Evolutionary conservation across 2,329 filamentous ascomycete genomes (phyloP).

Genomic region (Chaetomium strumarium): DNA sequence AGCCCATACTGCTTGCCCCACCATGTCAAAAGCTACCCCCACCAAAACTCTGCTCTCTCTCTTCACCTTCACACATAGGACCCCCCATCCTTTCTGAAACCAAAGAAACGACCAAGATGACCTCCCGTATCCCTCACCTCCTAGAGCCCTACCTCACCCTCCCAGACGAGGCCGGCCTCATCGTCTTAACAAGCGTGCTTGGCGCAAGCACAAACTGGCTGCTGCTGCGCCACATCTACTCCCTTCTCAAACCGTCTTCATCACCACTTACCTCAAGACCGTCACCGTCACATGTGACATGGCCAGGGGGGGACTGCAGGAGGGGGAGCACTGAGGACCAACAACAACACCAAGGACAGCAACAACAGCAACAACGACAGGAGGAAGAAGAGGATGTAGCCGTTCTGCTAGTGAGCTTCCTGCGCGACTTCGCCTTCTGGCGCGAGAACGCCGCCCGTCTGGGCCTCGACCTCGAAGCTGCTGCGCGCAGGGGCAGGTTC

Average conservation of each 20-base stretch:
- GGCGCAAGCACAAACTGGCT: constrained; percentile 63
- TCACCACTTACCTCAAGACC: background rate
- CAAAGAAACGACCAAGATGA: background rate
- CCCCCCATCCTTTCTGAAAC: background rate
- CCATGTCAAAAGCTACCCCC: background rate
- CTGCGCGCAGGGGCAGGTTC: constrained; percentile 55
- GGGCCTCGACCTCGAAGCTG: constrained; percentile 63
- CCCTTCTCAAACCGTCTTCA: constrained; percentile 33
- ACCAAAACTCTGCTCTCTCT: background rate
- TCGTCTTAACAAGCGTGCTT: constrained; percentile 63
- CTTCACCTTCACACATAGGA: background rate
- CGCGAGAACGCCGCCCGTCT: constrained; percentile 61
- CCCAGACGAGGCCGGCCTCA: constrained; percentile 52
- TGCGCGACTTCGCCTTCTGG: constrained; percentile 77
- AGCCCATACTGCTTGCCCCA: background rate
- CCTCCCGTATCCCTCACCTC: constrained; percentile 47
- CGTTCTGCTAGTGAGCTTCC: constrained; percentile 76
- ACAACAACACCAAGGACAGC: constrained; percentile 12
- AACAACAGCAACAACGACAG: constrained; percentile 12
- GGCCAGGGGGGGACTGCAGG: no score
- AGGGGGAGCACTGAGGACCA: background rate
- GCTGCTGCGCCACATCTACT: constrained; percentile 49
- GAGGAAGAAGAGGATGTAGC: constrained; percentile 28
- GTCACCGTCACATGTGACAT: background rate
- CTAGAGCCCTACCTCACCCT: constrained; percentile 59